A percentile compares a stretch with the other conserved stretches of the same genome.
phyloP scores from a whole-genome alignment of 345 rosid species.

The Eucalyptus melliodora region DNA sequence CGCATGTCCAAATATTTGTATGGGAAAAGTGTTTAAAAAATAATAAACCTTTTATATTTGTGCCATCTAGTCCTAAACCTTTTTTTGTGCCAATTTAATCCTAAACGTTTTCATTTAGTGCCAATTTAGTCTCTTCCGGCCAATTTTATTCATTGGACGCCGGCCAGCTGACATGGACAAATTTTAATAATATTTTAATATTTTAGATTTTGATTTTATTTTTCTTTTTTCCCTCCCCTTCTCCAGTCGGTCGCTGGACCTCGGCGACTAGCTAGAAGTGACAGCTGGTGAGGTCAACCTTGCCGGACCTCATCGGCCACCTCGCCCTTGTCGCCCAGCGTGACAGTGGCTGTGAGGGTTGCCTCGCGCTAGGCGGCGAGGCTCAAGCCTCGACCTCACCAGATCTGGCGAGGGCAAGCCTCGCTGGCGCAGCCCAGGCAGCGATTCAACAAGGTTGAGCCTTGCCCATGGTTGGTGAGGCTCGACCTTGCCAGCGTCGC shows the following conservation, averaged over 20 bases:
- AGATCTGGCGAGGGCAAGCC: accelerated
- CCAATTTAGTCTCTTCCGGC: accelerated
- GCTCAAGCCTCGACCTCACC: accelerated
- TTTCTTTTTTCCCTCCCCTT: too few species aligned
- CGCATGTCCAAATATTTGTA: too few species aligned
- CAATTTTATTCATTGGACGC: accelerated
- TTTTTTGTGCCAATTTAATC: too few species aligned
- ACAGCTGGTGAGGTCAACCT: accelerated
- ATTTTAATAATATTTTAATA: too few species aligned
- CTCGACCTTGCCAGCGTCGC: accelerated
- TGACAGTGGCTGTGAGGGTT: too few species aligned
- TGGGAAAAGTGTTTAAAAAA: too few species aligned
- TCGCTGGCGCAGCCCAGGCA: accelerated
- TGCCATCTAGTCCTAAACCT: too few species aligned
- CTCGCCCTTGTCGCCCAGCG: accelerated
- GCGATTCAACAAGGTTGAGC: too few species aligned
- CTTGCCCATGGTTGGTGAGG: accelerated
- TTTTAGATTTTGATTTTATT: too few species aligned
- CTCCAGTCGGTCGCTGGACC: accelerated
- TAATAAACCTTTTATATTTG: too few species aligned
- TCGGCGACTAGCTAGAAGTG: accelerated
- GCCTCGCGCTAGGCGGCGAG: too few species aligned
- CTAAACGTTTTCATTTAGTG: too few species aligned
- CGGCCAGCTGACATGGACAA: accelerated
- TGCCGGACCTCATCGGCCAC: accelerated